A percentile compares a stretch with the other conserved stretches of the same genome.
Conservation (phyloP, 2,329 filamentous ascomycete genomes). For the Mariannaea elegans region DNA sequence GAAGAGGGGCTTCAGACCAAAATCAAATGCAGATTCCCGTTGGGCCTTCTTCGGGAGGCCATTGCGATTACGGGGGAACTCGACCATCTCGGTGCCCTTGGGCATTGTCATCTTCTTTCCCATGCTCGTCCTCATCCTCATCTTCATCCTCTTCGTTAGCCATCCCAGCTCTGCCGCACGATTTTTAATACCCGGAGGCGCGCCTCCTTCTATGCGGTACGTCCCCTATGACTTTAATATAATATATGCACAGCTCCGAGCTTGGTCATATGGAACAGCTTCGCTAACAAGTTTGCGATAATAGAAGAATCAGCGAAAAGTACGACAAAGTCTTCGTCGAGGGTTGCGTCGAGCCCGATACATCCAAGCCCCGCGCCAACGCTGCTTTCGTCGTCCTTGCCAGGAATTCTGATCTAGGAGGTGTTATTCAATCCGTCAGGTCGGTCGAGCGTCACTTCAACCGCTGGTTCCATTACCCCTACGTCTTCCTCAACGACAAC, state of each 20-base stretch:
- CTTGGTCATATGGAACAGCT: background rate
- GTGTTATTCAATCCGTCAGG: slow-evolving; percentile 95
- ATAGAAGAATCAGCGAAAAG: slow-evolving; percentile 94
- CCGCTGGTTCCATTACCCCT: slow-evolving; percentile 97
- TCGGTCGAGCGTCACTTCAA: slow-evolving; percentile 99
- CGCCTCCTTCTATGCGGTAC: slow-evolving; percentile 89
- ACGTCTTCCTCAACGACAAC: slow-evolving; percentile 97
- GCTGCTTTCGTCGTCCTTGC: slow-evolving; percentile 96
- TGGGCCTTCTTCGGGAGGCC: slow-evolving; percentile 87
- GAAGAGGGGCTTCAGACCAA: slow-evolving; percentile 54
- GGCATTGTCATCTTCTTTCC: slow-evolving; percentile 94
- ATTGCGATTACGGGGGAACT: slow-evolving; percentile 89
- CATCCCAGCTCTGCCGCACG: slow-evolving; percentile 85
- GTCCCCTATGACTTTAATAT: slow-evolving; percentile 44
- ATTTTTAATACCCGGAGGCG: slow-evolving; percentile 87
- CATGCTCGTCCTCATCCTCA: slow-evolving; percentile 87
- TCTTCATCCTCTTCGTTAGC: slow-evolving; percentile 87
- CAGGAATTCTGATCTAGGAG: slow-evolving; percentile 94
- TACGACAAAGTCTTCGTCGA: slow-evolving; percentile 96
- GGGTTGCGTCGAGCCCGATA: slow-evolving; percentile 86
- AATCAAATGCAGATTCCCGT: slow-evolving; percentile 53
- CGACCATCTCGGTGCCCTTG: slow-evolving; percentile 89
- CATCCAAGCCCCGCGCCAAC: slow-evolving; percentile 83
- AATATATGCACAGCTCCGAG: background rate
- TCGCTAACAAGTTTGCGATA: slow-evolving; percentile 27